phyloP scores from a whole-genome alignment of 75 land plant genomes.

The Sequoiadendron giganteum region DNA sequence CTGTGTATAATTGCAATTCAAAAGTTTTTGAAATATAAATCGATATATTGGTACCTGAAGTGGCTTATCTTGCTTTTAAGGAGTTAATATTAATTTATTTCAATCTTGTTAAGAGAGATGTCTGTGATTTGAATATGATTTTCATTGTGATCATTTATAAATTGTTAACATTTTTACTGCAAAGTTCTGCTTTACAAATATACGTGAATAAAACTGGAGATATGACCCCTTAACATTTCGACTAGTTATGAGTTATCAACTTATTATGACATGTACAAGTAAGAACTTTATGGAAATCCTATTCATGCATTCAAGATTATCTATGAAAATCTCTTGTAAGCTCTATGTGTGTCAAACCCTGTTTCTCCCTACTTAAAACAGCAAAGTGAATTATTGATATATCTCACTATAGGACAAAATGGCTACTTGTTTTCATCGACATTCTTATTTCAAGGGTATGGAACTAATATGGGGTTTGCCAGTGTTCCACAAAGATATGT shows the following conservation, averaged over 20 bases:
- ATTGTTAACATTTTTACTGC: not conserved
- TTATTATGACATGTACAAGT: not conserved
- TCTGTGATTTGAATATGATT: not conserved
- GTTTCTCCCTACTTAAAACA: too few species aligned
- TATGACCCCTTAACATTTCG: too few species aligned
- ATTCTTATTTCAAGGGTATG: too few species aligned
- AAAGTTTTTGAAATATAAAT: not conserved
- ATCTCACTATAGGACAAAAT: too few species aligned
- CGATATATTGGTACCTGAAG: not conserved
- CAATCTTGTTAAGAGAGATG: not conserved
- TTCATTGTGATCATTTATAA: not conserved
- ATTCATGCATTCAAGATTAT: not conserved
- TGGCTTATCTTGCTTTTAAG: not conserved
- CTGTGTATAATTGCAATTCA: not conserved
- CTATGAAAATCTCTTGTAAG: not conserved
- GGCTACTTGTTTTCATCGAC: too few species aligned
- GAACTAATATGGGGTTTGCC: too few species aligned
- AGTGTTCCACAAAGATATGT: too few species aligned
- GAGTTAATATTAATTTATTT: not conserved
- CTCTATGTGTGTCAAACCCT: not conserved
- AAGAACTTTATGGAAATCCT: not conserved
- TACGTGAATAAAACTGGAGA: too few species aligned
- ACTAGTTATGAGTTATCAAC: too few species aligned
- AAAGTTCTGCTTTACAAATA: not conserved
- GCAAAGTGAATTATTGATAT: too few species aligned